Evolutionary conservation across 176 grass and related monocot genomes (phyloP), one percentile per base, ranked within the genome.

Genomic region (Avena insularis): DNA sequence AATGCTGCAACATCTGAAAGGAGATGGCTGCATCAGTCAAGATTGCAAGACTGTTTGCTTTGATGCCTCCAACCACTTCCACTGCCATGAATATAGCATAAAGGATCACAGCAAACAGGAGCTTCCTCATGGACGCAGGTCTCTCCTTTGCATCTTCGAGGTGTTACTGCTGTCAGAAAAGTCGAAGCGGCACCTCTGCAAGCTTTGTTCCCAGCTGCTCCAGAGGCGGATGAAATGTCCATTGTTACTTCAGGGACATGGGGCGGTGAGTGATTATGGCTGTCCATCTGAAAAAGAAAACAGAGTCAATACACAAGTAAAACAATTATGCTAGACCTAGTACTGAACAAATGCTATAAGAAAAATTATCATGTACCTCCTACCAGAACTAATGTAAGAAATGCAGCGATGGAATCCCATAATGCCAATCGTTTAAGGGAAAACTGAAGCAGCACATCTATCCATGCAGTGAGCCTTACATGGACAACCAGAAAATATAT

Each of bases 1-100:
- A 47, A 47, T 47, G 46, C 46, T 47, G 46, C 46, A 47, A 47
- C 46, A 47, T 47, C 46, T 9, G 46, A 47, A 10, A 47, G 46
- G 46, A 47, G 46, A 47, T 47, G 45, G 46, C 46, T 47, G 46
- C 46, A 47, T 47, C 46, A 7, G 97, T 99, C 57, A 99, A 78
- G 48, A 99, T 99, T 54, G 97, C 97, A 77, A 99, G 90, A 82
- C 97, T 99, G 83, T 99, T 99, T 71, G 97, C 94, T 94, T 92
- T 92, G 72, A 99, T 94, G 33, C 97, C 97, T 80, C 97, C 97
- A 78, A 92, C 86, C 61, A 99, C 94, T 92, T 99, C 97, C 0
- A 99, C 94, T 2, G 89, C 56, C 94, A 99, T 99, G 80, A 99
- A 99, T 86, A 99, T 74, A 53, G 94, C 16, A 17, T 94, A 99